phyloP scores from a whole-genome alignment of 164 flowering plant genomes.

The Annona squamosa region DNA sequence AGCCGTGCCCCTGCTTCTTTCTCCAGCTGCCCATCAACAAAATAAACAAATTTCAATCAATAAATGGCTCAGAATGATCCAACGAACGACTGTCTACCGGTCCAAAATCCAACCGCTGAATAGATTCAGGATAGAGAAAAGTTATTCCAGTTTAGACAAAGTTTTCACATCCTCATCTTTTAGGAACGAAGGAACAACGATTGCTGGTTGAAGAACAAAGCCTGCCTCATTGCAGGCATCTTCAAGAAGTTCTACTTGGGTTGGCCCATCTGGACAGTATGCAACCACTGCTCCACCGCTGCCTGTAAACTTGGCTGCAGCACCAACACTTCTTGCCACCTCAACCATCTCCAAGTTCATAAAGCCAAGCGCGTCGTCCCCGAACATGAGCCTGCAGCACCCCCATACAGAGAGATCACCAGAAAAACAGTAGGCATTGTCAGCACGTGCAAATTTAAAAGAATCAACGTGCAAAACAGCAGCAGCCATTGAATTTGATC shows the following conservation, averaged over 20 bases:
- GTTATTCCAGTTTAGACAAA: constrained; percentile 8
- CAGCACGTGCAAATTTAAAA: background rate
- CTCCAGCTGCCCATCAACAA: background rate
- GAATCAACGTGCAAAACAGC: background rate
- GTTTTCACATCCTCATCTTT: constrained; percentile 49
- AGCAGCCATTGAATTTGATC: background rate
- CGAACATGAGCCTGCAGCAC: constrained; percentile 67
- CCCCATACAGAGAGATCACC: background rate
- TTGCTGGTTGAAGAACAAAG: constrained; percentile 46
- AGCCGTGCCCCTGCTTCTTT: background rate
- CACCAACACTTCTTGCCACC: constrained; percentile 78
- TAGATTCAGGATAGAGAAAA: background rate
- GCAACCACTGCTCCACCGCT: constrained; percentile 96
- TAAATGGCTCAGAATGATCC: background rate
- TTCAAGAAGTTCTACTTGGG: constrained; percentile 65
- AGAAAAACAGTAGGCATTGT: background rate
- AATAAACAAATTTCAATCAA: background rate
- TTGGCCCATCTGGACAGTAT: constrained; percentile 72
- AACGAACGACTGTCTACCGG: background rate
- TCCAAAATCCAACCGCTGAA: background rate
- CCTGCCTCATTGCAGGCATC: constrained; percentile 66
- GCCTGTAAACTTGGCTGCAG: constrained; percentile 93
- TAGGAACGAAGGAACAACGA: constrained; percentile 50
- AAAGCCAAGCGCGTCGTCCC: constrained; percentile 73
- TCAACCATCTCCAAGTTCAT: constrained; percentile 87